Conservation (phyloP, 805 yeast genomes). For the Saccharomycopsis fodiens region DNA sequence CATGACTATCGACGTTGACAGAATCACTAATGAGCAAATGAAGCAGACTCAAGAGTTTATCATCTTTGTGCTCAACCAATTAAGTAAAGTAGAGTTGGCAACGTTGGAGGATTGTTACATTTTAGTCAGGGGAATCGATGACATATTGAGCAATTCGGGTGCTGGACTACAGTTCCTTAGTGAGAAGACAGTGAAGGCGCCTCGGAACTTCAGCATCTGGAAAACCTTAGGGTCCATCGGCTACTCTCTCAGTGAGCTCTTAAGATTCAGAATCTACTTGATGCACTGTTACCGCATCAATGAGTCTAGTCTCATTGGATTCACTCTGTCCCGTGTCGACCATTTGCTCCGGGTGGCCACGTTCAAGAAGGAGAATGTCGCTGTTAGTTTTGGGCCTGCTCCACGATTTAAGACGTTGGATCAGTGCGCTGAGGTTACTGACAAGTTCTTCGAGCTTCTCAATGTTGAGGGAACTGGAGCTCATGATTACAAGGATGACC, state of each 20-base stretch:
- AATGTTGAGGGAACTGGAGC: neutral
- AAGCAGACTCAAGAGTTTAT: conserved; percentile 25
- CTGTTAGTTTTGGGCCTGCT: neutral
- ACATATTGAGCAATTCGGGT: conserved; percentile 35
- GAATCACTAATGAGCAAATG: conserved; percentile 22
- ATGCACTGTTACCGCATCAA: conserved; percentile 5
- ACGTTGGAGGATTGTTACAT: conserved; percentile 46
- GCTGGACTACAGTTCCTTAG: conserved; percentile 26
- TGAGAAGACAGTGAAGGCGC: conserved; percentile 15
- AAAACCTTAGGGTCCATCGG: conserved; percentile 5
- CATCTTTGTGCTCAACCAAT: conserved; percentile 32
- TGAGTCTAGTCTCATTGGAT: conserved; percentile 3
- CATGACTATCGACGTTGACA: conserved; percentile 25
- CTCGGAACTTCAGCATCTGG: neutral
- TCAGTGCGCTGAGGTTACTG: neutral
- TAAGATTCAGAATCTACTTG: conserved; percentile 9
- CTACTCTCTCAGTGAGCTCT: conserved; percentile 4
- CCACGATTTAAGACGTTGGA: neutral
- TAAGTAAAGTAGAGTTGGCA: conserved; percentile 33
- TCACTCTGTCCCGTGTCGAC: conserved; percentile 12
- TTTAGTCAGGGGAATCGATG: conserved; percentile 38
- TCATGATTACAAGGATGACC: neutral
- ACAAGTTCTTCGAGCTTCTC: neutral
- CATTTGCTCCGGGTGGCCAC: conserved; percentile 1
- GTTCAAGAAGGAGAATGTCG: neutral